phyloP scores from a whole-genome alignment of 2,329 filamentous ascomycete species.

The Mollisia scopiformis region DNA sequence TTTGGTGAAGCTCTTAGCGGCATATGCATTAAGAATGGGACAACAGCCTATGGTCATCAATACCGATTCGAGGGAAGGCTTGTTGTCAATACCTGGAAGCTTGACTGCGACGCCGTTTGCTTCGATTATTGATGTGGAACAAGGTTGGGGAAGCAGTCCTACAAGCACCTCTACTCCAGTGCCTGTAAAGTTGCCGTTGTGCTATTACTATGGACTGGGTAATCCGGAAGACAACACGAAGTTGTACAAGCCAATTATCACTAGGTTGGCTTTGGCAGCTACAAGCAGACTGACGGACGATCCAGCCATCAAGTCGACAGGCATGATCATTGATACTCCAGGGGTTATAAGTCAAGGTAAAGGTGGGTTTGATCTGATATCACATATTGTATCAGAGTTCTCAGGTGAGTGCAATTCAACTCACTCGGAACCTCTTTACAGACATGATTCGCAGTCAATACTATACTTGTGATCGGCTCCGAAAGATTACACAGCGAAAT shows the following conservation, averaged over 20 bases:
- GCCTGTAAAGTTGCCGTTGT: conserved; percentile 88
- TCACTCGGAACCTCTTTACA: background rate
- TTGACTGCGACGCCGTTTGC: conserved; percentile 86
- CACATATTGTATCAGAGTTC: conserved; percentile 75
- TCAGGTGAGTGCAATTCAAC: conserved; percentile 50
- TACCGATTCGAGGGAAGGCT: conserved; percentile 78
- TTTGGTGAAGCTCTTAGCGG: conserved; percentile 74
- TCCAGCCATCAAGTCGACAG: conserved; percentile 67
- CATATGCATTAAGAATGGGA: conserved; percentile 76
- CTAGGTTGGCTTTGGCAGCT: conserved; percentile 77
- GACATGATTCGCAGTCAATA: conserved; percentile 58
- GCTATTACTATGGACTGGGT: conserved; percentile 82
- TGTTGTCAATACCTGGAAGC: conserved; percentile 78
- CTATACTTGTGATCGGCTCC: conserved; percentile 82
- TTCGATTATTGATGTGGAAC: conserved; percentile 84
- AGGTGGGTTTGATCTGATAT: conserved; percentile 73
- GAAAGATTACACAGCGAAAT: conserved; percentile 77
- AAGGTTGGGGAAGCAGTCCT: conserved; percentile 87
- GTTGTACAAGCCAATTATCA: conserved; percentile 75
- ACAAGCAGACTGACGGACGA: conserved; percentile 80
- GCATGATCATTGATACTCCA: conserved; percentile 85
- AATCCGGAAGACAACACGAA: conserved; percentile 72
- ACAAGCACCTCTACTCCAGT: conserved; percentile 87
- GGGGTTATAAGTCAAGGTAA: conserved; percentile 68
- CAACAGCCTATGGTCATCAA: conserved; percentile 83